Conservation (phyloP, 2,329 filamentous ascomycete species). For the Neurospora sp. region DNA sequence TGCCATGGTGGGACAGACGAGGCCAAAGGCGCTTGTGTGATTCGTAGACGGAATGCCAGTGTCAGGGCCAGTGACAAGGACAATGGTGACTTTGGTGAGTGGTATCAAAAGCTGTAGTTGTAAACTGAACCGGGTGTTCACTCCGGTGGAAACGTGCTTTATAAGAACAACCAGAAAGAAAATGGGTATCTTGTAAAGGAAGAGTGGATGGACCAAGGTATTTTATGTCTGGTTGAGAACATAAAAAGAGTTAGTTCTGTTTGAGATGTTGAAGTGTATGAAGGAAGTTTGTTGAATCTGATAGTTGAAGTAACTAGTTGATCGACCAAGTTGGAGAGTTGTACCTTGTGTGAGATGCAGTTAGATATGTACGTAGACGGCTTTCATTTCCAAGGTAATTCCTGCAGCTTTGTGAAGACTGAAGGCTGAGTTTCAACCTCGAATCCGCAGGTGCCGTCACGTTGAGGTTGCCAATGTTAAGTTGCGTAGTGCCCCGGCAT, state of each 20-base stretch:
- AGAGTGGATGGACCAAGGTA: not conserved
- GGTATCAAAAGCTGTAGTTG: not conserved
- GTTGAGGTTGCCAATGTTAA: not conserved
- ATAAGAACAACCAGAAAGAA: not conserved
- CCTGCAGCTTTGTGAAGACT: not conserved
- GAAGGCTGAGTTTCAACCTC: not conserved
- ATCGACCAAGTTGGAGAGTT: not conserved
- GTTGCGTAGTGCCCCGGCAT: not conserved
- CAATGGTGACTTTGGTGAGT: not conserved
- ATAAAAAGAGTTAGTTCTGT: not conserved
- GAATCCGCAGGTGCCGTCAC: not conserved
- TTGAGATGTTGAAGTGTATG: not conserved
- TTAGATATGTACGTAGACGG: not conserved
- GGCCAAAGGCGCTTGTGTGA: not conserved
- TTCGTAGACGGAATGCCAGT: not conserved
- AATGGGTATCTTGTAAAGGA: not conserved
- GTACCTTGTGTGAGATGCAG: not conserved
- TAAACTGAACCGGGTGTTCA: not conserved
- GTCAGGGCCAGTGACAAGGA: not conserved
- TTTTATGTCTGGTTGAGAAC: not conserved
- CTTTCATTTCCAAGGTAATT: not conserved
- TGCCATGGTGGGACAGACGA: conserved; percentile 10
- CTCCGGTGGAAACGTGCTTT: not conserved
- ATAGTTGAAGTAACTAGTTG: not conserved
- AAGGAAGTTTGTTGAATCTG: not conserved